Base-by-base conservation (phyloP, 257 asterid species). In the Lantana camara region DNA sequence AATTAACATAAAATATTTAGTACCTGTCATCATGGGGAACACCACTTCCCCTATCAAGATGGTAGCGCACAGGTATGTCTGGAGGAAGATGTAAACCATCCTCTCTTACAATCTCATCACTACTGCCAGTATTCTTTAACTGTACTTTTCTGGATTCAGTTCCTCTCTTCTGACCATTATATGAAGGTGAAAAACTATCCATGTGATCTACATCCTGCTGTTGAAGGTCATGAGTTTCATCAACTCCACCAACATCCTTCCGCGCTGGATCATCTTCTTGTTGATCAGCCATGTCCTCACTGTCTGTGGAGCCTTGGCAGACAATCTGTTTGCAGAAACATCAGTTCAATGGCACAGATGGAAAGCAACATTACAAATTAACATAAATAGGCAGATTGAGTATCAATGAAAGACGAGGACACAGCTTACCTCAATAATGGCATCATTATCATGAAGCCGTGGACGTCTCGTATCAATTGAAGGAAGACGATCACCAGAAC, bases 401-500 rank as follows among this genome's bases (percentile, higher is more conserved):
- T 42, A 45, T 45, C 37, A 63, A 17, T 45, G n/a, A 58, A 64
- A 72, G 67, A 67, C 60, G 22, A 67, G 30, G 44, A 57, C 45
- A 55, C 58, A 9, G 38, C 70, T 66, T 65, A 86, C 99, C 88
- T 85, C 96, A 41, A 94, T 94, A 56, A 94, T 77, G 54, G 87
- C 83, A 83, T 94, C 99, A 0, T 79, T 54, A 75, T 94, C 99
- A 60, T 86, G 95, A 61, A 81, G 69, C 46, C 99, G 81, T 56
- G 89, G 88, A 63, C 95, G 96, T 69, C 99, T 80, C 48, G 95
- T 83, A 70, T 94, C 99, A 60, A 76, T 72, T 5, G 99, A 90
- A 70, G 99, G 97, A 34, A 71, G 79, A 61, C 99, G 97, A 13
- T 94, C 99, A 29, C 86, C 86, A 72, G 81, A 72, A 63, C 95